Base-by-base conservation (phyloP, 768 basidiomycete species). In the Coprinopsis strossmayeri region DNA sequence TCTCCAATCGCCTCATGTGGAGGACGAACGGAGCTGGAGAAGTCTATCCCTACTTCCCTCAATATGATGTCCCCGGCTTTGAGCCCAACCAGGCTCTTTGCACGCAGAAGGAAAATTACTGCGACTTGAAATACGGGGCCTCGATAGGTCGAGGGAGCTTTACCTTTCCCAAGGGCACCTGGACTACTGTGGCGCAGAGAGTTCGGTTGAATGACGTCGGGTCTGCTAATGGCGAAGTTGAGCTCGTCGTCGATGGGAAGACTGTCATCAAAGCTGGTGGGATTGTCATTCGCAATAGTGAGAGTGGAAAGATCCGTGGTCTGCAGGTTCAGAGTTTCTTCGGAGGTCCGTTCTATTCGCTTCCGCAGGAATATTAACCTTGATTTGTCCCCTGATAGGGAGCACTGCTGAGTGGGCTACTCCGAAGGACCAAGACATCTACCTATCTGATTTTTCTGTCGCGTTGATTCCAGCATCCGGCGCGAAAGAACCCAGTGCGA, bases 301-400 rank as follows among this genome's bases (percentile, higher is more conserved):
- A 59, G 13, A 59, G 61, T 0, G 74, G 76, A 26, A 69, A 69
- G 48, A 72, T 85, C 57, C 70, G 76, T 39, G 83, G 84, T 20
- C 73, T 82, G 41, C 75, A 76, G 59, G 71, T 78, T 66, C 79
- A 84, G 64, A 81, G 81, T 20, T 84, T 84, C 72, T 84, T 86
- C 53, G 82, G 82, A 38, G 80, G 78, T 72, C 53, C 54, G 66
- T 61, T 21, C 4, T 21, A 18, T 42, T 21, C 18, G 4, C 23
- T 24, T 9, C 10, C 11, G 11, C 24, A 5, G 4, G 5, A 12
- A 9, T 25, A 5, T 42, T 25, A 12, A 23, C 20, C 21, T 18
- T 21, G 23, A 42, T 26, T 11, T 17, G 40, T 42, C 17, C 17
- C 24, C 3, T 28, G 25, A 17, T 9, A 75, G 78, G 83, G 49